phyloP scores from a whole-genome alignment of 1,139 yeast genomes.

The Pichia norvegensis region DNA sequence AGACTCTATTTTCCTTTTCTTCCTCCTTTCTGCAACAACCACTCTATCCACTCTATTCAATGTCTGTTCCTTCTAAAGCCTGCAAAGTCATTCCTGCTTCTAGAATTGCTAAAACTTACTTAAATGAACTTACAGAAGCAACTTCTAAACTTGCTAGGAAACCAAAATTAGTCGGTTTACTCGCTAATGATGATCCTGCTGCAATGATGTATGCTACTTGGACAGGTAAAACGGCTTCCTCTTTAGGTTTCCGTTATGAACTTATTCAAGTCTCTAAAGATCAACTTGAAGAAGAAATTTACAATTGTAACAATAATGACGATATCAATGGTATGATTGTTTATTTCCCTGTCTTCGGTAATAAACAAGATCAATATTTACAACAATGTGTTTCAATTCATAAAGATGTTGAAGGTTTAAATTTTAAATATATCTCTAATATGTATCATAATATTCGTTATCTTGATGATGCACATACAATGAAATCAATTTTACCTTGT shows the following conservation, averaged over 20 bases:
- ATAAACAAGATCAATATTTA: slow-evolving; percentile 86
- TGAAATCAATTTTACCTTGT: slow-evolving; percentile 87
- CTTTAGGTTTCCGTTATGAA: slow-evolving; percentile 79
- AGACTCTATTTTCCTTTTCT: not conserved
- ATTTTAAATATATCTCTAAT: slow-evolving; percentile 84
- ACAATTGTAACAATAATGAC: slow-evolving; percentile 73
- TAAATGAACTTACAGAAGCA: slow-evolving; percentile 59
- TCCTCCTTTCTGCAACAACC: not conserved
- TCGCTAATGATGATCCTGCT: slow-evolving; percentile 92
- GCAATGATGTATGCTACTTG: slow-evolving; percentile 92
- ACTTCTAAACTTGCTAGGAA: slow-evolving; percentile 43
- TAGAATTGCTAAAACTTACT: slow-evolving; percentile 73
- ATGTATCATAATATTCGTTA: slow-evolving; percentile 87
- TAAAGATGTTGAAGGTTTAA: slow-evolving; percentile 93
- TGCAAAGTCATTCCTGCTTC: slow-evolving; percentile 76
- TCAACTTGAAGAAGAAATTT: slow-evolving; percentile 72
- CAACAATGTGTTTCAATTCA: slow-evolving; percentile 84
- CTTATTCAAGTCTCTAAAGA: slow-evolving; percentile 65
- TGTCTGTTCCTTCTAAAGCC: slow-evolving; percentile 14
- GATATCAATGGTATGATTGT: slow-evolving; percentile 88
- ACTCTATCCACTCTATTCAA: not conserved
- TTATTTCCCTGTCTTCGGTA: slow-evolving; percentile 96
- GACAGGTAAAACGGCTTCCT: slow-evolving; percentile 87
- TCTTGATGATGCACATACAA: slow-evolving; percentile 55
- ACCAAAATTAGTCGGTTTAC: slow-evolving; percentile 81